Evolutionary conservation across 176 grass and related monocot species (phyloP).

Genomic region (Aegilops sharonensis): DNA sequence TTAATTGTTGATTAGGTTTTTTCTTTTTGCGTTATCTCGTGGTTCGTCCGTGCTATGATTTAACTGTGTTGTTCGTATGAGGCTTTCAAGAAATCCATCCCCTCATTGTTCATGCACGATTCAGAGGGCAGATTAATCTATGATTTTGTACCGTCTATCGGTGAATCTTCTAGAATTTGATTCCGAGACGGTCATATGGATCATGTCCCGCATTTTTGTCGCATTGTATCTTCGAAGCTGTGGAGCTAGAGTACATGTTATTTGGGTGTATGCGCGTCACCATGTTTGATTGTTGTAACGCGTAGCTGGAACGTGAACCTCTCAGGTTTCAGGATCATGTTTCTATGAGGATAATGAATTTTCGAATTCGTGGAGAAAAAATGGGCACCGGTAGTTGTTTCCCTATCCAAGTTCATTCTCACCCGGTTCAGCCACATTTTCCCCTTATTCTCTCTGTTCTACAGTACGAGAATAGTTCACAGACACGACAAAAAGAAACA

Average conservation of each 20-base stretch:
- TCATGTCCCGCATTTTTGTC: too few relatives aligned
- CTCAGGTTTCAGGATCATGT: neutral
- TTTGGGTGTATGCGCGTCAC: too few relatives aligned
- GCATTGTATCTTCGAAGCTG: neutral
- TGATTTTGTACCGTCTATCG: neutral
- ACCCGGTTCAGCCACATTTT: too few relatives aligned
- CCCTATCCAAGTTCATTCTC: neutral
- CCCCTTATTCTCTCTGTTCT: too few relatives aligned
- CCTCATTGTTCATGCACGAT: neutral
- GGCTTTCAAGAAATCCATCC: neutral
- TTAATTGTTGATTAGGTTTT: neutral
- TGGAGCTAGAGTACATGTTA: neutral
- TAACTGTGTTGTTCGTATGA: neutral
- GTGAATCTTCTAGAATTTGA: neutral
- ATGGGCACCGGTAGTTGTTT: neutral
- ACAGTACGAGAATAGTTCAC: too few relatives aligned
- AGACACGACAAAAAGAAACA: too few relatives aligned
- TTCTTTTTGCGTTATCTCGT: neutral
- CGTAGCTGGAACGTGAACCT: neutral
- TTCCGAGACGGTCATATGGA: neutral
- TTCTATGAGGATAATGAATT: neutral
- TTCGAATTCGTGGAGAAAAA: neutral
- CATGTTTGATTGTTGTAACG: neutral
- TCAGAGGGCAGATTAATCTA: neutral
- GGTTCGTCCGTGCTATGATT: neutral